Evolutionary conservation across 768 basidiomycete genomes (phyloP), one percentile per base, ranked within the genome.

Genomic region (Suillus paluster): DNA sequence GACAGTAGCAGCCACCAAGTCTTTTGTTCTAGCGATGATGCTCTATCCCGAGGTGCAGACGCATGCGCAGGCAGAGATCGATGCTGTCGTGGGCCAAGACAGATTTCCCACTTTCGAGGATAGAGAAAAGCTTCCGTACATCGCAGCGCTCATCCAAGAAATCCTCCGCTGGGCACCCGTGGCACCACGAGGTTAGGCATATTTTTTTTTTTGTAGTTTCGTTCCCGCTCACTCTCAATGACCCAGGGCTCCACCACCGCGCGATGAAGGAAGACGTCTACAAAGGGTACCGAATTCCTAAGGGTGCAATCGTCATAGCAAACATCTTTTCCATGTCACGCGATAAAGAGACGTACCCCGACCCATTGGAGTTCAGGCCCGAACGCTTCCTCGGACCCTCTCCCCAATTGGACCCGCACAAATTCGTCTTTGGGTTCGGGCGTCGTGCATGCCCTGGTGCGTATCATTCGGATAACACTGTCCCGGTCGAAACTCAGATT

Each of bases 21-120:
- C 19, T 4, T 66, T 70, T 49, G 67, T 62, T 30, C 69, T 73
- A 25, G 74, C 70, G 1, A 75, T 73, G 74, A 66, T 66, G n/a
- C 66, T 71, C 49, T 63, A 68, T 50, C 74, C 74, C 5, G 55
- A 44, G 1, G 67, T 70, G n/a, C 63, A 70, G 65, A 63, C 62
- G 44, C 73, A 66, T 42, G 73, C 67, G 0, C 73, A 70, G 52
- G 59, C 60, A 39, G 73, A 75, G 44, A 57, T 76, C 17, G 72
- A 72, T 33, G 17, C 52, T 0, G 66, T 75, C 1, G 65, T 75
- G 15, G 74, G 73, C 10, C 33, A 44, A 3, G 55, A 62, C 11
- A 57, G 57, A 48, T 41, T 73, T 21, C 71, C 73, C 7, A 71
- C 67, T 2, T 71, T 70, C 21, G 56, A 66, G 5, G 71, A 74